Base-by-base conservation (phyloP, 2,329 filamentous ascomycete species). In the Neofusicoccum sp. region DNA sequence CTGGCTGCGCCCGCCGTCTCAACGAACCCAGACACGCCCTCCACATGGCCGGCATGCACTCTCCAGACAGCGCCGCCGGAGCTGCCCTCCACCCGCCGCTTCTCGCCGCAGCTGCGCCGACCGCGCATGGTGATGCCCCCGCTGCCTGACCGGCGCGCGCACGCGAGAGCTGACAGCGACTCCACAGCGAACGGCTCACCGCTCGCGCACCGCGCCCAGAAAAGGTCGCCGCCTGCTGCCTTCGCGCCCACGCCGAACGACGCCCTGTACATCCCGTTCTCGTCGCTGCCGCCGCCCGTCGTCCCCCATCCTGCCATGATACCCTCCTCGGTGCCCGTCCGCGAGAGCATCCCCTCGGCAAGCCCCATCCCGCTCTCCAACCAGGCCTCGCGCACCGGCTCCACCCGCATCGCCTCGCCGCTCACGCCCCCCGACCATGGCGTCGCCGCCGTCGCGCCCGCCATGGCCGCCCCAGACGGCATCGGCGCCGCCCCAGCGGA, bases 371-470 rank as follows among this genome's bases (percentile, higher is more conserved):
- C 61, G 34, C 56, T 60, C 4, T 63, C 61, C 45, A 47, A 37
- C 16, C 48, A 52, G 7, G 36, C 37, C 39, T 62, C 61, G 14
- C 61, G 61, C 49, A 34, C 41, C 29, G 43, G 52, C 44, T 58
- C 61, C 4, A 43, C 56, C 33, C 44, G 45, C 36, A 45, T 63
- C 29, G 29, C 43, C 9, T 63, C 61, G 22, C 61, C 61, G 52
- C 52, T 63, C 5, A 63, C 61, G 14, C 61, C 61, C 9, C 61
- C 61, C 11, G 61, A 63, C 52, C 45, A 63, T 33, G 61, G 61
- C 52, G 34, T 59, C 28, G 43, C 54, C n/a, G 41, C 28, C 4
- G n/a, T 41, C 34, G 28, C 22, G 5, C 33, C 43, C 33, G 14
- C 48, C n/a, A 45, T 29, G 9, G n/a, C 34, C 11, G 41, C 29